Base-by-base conservation (phyloP, 2,329 filamentous ascomycete genomes). In the Albifimbria verrucaria region DNA sequence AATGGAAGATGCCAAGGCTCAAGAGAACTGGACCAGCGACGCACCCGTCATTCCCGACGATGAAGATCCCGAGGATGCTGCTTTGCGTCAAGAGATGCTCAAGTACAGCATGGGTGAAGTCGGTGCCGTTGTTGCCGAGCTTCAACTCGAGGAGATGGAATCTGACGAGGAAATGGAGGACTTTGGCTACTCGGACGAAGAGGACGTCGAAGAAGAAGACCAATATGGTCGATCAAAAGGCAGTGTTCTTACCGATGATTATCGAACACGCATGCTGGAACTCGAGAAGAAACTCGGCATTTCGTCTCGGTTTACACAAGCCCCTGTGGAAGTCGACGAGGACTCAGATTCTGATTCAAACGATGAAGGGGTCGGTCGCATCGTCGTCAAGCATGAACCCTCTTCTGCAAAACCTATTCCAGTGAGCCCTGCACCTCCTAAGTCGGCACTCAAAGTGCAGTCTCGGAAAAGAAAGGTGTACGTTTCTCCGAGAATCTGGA, bases 91-190 rank as follows among this genome's bases (percentile, higher is more conserved):
- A 53, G 87, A 97, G 64, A 97, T 99, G 92, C 78, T 97, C 7
- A 81, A 89, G 57, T 99, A 97, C 66, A 87, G 90, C 56, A 79
- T 96, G 70, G 87, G 88, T 44, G 93, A 97, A 68, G 87, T 99
- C 53, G 91, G 92, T 4, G 85, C 90, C 36, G 89, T 99, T 3
- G 94, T 99, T 17, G 94, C 94, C 17, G 92, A 97, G 71, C 81
- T 99, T 45, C 84, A 95, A 53, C 71, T 97, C 2, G 90, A 96
- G 57, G 87, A 92, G 55, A 82, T 78, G 22, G 76, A 77, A 12
- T 78, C 76, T 2, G 78, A 84, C n/a, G 77, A 81, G 9, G 72
- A 80, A 47, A 75, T 76, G 18, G 72, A 80, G 36, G 83, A 85
- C 50, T 81, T 80, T 46, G 77, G 78, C n/a, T 72, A 77, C 41